These are phyloP conservation scores for Candida stauntonica DNA, from an alignment of 805 yeast species.

Conservation along the genomic window DNA sequence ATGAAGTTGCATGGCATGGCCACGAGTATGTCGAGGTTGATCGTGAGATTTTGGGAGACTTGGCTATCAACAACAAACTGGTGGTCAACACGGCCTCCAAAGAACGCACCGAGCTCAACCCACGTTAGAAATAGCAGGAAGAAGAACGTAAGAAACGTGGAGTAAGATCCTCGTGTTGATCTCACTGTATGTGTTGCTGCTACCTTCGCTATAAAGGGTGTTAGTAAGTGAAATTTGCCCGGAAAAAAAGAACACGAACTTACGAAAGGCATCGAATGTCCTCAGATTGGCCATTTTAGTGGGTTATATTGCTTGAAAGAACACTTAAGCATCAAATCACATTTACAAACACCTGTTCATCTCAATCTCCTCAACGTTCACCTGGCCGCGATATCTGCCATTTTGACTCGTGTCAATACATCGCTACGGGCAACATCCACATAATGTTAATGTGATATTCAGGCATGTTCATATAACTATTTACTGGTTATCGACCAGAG, in stretches of 20 bases:
- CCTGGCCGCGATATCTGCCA: conserved; percentile 2
- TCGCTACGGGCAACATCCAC: background rate
- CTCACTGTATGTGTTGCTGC: conserved; percentile 66
- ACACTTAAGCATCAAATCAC: background rate
- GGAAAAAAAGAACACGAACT: conserved; percentile 23
- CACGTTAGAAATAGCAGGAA: conserved; percentile 66
- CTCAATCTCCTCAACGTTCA: too few relatives aligned
- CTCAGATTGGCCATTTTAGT: conserved; percentile 29
- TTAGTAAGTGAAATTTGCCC: conserved; percentile 3
- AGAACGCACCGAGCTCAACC: conserved; percentile 78
- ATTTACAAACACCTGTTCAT: too few relatives aligned
- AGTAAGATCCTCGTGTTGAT: conserved; percentile 71
- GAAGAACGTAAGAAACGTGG: conserved; percentile 61
- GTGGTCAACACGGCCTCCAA: conserved; percentile 78
- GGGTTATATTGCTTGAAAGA: background rate
- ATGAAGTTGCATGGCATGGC: conserved; percentile 79
- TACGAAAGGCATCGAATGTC: conserved; percentile 71
- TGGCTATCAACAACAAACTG: conserved; percentile 70
- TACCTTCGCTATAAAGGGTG: conserved; percentile 48
- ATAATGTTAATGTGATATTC: too few relatives aligned
- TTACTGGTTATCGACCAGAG: conserved; percentile 9
- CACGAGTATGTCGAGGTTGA: conserved; percentile 77
- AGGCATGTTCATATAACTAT: too few relatives aligned
- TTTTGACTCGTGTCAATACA: background rate
- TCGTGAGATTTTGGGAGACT: conserved; percentile 51